Evolutionary conservation across 2,329 filamentous ascomycete species (phyloP).

Genomic region (Fonsecaea erecta): DNA sequence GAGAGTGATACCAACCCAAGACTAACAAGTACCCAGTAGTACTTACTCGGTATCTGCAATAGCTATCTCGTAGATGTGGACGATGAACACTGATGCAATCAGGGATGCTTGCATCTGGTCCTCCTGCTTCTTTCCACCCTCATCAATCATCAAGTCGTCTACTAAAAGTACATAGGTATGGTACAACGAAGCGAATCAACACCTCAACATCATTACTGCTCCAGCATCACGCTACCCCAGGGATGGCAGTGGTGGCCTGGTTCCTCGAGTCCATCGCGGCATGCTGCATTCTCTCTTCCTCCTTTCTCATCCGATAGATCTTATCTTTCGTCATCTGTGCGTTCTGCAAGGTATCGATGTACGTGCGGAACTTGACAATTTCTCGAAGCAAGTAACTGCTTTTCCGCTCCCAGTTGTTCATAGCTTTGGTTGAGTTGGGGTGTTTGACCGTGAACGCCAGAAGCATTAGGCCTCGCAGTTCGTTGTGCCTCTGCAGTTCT

Average conservation of each 20-base stretch:
- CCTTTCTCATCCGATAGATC: slow-evolving; percentile 59
- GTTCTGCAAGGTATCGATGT: slow-evolving; percentile 80
- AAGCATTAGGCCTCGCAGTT: slow-evolving; percentile 82
- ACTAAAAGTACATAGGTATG: slow-evolving; percentile 14
- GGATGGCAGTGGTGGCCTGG: slow-evolving; percentile 11
- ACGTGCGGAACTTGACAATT: slow-evolving; percentile 95
- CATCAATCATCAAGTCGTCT: slow-evolving; percentile 17
- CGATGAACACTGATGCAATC: background rate
- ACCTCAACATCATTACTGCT: background rate
- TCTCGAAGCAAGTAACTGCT: slow-evolving; percentile 88
- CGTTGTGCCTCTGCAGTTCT: slow-evolving; percentile 85
- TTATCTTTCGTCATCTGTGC: slow-evolving; percentile 72
- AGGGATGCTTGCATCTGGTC: background rate
- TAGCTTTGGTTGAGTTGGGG: slow-evolving; percentile 77
- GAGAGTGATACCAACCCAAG: background rate
- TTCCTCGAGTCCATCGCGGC: slow-evolving; percentile 24
- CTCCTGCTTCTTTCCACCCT: background rate
- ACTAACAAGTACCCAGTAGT: background rate
- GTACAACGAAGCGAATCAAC: slow-evolving; percentile 1
- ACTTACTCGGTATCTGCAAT: background rate
- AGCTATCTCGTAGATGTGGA: background rate
- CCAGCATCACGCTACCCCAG: background rate
- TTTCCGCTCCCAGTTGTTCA: slow-evolving; percentile 97
- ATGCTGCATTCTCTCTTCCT: slow-evolving; percentile 31
- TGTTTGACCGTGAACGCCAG: slow-evolving; percentile 86